Evolutionary conservation across 495 filamentous ascomycete genomes (phyloP), one percentile per base, ranked within the genome.

Genomic region (Poronia punctata): DNA sequence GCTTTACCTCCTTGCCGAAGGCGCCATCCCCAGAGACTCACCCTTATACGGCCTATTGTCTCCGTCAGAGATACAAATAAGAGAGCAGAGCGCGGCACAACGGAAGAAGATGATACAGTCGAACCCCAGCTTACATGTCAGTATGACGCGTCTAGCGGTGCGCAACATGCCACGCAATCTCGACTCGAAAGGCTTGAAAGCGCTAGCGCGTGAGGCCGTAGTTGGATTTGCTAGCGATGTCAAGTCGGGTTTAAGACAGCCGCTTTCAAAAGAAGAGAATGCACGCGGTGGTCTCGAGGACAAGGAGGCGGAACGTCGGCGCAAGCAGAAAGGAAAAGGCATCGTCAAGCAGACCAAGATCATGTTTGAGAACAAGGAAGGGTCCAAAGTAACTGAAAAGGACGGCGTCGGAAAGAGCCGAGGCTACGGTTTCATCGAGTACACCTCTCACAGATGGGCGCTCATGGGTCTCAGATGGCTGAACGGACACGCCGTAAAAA

Each of bases 391-490:
- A 7, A 57, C 69, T 3, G 86, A 94, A 59, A 44, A 49, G 24
- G 54, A 49, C 16, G 71, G 84, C 3, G 86, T 78, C 15, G 88
- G 92, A 25, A 74, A 88, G 55, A 87, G 82, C 48, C 71, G 89
- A 53, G 93, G 92, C 16, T 99, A 99, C 59, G 92, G 93, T 8
- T 99, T 99, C 63, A 84, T 99, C 42, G 92, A 99, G 62, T 99
- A 96, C 66, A 84, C 78, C 43, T 89, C 84, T 21, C 92, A 99
- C 51, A 82, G 92, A 20, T 86, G 83, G 68, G 93, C 93, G 19
- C 67, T 99, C 18, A 97, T 97, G 92, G 92, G 89, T 14, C 66
- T 99, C 43, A 68, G 92, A 21, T 96, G 84, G 80, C 66, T 99
- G 23, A 99, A 99, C 55, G 87, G 88, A 0, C 84, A 90, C 51